A percentile compares a stretch with the other conserved stretches of the same genome.
Conservation (phyloP, 2,329 filamentous ascomycete species). For the Sporothrix mexicana region DNA sequence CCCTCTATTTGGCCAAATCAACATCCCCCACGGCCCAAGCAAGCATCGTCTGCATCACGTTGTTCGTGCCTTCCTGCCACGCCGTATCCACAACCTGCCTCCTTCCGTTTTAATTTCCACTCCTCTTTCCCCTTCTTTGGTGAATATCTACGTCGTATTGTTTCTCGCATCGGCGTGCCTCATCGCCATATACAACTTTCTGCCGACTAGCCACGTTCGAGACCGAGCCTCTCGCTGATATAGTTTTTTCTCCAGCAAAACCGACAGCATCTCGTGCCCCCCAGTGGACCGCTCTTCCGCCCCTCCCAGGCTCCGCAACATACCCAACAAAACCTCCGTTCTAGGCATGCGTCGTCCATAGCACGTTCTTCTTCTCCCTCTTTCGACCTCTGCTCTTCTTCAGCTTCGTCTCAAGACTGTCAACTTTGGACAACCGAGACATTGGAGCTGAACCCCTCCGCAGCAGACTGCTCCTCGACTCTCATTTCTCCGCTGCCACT, state of each 20-base stretch:
- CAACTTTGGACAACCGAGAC: not conserved
- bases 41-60: constrained; percentile 23
- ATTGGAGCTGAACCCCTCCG: not conserved
- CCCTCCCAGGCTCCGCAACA: constrained; percentile 17
- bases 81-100: not conserved
- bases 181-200: not conserved
- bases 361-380: constrained; percentile 16
- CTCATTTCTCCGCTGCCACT: not conserved
- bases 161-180: not conserved
- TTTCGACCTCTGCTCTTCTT: not conserved
- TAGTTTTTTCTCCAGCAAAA: not conserved
- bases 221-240: not conserved
- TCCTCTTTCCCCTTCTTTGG: not conserved
- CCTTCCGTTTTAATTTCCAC: not conserved
- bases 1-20: not conserved
- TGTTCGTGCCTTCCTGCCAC: not conserved
- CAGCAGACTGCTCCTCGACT: not conserved
- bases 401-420: constrained; percentile 15
- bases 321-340: constrained; percentile 12
- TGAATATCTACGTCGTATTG: too few species aligned
- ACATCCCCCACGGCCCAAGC: constrained; percentile 7
- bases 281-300: constrained; percentile 7
- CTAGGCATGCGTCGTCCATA: constrained; percentile 38
- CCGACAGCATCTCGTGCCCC: constrained; percentile 9
- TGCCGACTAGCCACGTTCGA: not conserved